phyloP scores from a whole-genome alignment of 1,139 yeast genomes.

The Lodderomyces oxycetoniae region DNA sequence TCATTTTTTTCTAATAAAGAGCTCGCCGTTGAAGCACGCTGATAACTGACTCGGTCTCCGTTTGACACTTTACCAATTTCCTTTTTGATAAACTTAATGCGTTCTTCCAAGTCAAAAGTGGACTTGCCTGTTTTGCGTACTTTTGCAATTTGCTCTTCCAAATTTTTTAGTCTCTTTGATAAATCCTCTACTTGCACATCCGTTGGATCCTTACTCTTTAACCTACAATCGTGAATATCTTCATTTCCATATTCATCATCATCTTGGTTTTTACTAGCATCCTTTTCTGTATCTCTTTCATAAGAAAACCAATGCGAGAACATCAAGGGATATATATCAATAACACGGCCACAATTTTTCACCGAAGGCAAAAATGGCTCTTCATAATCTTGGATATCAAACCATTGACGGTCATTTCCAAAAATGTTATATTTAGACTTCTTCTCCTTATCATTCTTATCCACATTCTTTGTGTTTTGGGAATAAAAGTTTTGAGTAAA shows the following conservation, averaged over 20 bases:
- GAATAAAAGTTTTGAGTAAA: constrained; percentile 30
- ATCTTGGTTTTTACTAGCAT: constrained; percentile 15
- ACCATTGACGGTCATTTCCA: constrained; percentile 38
- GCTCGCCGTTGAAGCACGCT: constrained; percentile 6
- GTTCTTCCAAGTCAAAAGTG: constrained; percentile 14
- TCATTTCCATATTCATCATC: constrained; percentile 24
- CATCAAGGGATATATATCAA: constrained; percentile 32
- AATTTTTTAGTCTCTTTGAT: constrained; percentile 25
- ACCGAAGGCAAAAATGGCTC: constrained; percentile 35
- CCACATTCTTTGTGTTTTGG: constrained; percentile 8
- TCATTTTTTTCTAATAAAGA: constrained; percentile 18
- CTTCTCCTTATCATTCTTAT: constrained; percentile 10
- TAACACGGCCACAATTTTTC: constrained; percentile 18
- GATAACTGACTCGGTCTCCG: constrained; percentile 5
- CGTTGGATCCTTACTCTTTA: constrained; percentile 24
- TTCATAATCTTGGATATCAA: constrained; percentile 39
- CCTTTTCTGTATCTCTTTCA: constrained; percentile 30
- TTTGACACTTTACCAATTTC: constrained; percentile 17
- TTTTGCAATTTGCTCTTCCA: constrained; percentile 19
- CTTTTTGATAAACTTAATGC: constrained; percentile 22
- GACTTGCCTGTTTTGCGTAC: constrained; percentile 14
- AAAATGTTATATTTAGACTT: constrained; percentile 23
- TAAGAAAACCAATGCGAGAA: constrained; percentile 37
- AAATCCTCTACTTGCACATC: constrained; percentile 28
- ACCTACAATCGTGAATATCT: constrained; percentile 29